Percentiles rank a stretch among this genome's conserved stretches.
Evolutionary conservation across 345 rosid genomes (phyloP).

Genomic region (Linum usitatissimum): DNA sequence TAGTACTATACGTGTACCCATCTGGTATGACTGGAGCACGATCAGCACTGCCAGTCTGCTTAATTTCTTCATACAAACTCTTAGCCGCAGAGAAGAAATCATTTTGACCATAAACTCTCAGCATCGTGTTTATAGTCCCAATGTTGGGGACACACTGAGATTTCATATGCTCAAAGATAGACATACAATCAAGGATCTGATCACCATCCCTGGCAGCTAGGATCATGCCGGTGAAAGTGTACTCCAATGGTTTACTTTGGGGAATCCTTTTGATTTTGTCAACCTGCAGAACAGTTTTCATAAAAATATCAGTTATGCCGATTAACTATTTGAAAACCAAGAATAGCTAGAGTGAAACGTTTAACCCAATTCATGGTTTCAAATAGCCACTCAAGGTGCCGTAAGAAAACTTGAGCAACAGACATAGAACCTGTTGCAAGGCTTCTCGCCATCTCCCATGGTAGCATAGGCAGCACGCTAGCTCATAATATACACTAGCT

Average conservation of each 20-base stretch:
- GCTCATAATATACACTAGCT: constrained; percentile 70
- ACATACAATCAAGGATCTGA: constrained; percentile 54
- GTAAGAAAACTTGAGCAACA: background rate
- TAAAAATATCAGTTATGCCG: background rate
- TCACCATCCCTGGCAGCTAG: constrained; percentile 63
- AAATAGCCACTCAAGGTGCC: too few species aligned
- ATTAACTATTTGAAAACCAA: background rate
- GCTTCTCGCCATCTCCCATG: constrained; percentile 81
- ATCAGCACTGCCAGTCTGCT: constrained; percentile 15
- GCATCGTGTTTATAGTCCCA: constrained; percentile 84
- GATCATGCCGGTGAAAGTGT: constrained; percentile 81
- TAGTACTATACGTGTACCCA: constrained; percentile 56
- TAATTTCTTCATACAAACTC: constrained; percentile 59
- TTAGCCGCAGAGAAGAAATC: constrained; percentile 81
- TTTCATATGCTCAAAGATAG: constrained; percentile 66
- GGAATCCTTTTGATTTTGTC: constrained; percentile 53
- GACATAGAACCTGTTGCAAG: constrained; percentile 46
- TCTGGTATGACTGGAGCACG: constrained; percentile 35
- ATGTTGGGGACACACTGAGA: constrained; percentile 56
- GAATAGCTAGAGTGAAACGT: background rate
- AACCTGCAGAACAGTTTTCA: constrained; percentile 34
- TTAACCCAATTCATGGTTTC: too few species aligned
- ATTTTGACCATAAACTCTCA: constrained; percentile 58
- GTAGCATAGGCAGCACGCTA: constrained; percentile 83
- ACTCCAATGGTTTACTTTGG: constrained; percentile 51